Base-by-base conservation (phyloP, 495 filamentous ascomycete genomes). In the Oidiodendron maius region DNA sequence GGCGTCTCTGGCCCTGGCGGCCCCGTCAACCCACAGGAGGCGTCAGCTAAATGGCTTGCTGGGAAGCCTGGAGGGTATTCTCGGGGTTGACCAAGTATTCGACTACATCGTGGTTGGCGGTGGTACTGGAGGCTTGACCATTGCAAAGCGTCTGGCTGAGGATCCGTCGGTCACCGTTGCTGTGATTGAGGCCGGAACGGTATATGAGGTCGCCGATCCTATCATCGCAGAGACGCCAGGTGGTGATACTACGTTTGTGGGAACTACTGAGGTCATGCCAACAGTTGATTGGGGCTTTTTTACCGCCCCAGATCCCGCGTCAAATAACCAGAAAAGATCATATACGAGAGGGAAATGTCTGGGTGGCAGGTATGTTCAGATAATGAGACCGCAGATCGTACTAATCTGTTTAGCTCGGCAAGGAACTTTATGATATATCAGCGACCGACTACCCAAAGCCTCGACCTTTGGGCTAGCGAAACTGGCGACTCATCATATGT, bases 141-240 rank as follows among this genome's bases (percentile, higher is more conserved):
- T 40, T 4, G 38, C 38, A 20, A 40, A 40, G 10, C 12, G 38
- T 15, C 67, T 82, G 3, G 74, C 73, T 1, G 73, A 74, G 51
- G 55, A 71, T 41, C 57, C 69, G 1, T 55, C 64, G 39, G 41
- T 74, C 23, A 68, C 55, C 4, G 71, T 82, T 11, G 67, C 67
- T 0, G 65, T 82, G 16, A 67, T 80, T 21, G 78, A 83, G 61
- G 76, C 77, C n/a, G 79, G 79, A n/a, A 69, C 69, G 13, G 70
- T 68, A 13, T 64, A 64, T 10, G n/a, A 47, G 16, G 24, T 47
- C 23, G 44, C 21, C 39, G 32, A 17, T 23, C 5, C 21, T 0
- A 17, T 38, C 6, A 9, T 25, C 9, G 8, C 3, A 23, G 15
- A 15, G 12, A 47, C 44, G 16, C 9, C 30, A 9, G 44, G 2